Conservation (phyloP, 2,329 filamentous ascomycete species). For the Westerdykella sp. region DNA sequence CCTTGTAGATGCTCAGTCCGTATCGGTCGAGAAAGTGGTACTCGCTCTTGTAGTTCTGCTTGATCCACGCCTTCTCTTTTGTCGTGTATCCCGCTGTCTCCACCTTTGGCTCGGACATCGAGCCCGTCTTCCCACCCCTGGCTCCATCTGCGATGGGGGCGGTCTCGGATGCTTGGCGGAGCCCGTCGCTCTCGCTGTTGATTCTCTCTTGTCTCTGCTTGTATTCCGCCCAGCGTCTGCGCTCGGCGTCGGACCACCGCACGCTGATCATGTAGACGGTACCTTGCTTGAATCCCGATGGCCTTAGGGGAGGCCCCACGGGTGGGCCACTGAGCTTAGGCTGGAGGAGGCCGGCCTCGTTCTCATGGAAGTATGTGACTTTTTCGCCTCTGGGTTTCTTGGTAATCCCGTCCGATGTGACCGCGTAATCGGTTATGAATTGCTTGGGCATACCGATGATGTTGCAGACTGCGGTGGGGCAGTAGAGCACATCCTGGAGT, state of each 20-base stretch:
- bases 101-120: no score
- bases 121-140: no score
- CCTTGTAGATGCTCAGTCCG: conserved; percentile 32
- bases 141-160: no score
- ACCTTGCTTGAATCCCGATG: not conserved
- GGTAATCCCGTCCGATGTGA: not conserved
- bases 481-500: conserved; percentile 15
- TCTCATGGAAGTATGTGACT: conserved; percentile 10
- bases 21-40: conserved; percentile 29
- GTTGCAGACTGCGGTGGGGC: conserved; percentile 10
- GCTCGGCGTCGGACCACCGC: not conserved
- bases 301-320: conserved; percentile 1
- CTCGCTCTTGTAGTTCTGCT: conserved; percentile 27
- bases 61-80: conserved; percentile 34
- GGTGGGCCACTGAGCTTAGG: conserved; percentile 6
- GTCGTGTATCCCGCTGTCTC: conserved; percentile 5
- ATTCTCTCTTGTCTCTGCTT: not conserved
- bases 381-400: not conserved
- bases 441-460: conserved; percentile 4
- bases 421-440: conserved; percentile 1
- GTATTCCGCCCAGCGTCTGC: not conserved
- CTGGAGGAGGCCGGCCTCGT: not conserved
- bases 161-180: no score
- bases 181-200: not conserved
- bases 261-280: not conserved